Evolutionary conservation across 805 yeast species (phyloP).

Genomic region (Yamadazyma olivae): DNA sequence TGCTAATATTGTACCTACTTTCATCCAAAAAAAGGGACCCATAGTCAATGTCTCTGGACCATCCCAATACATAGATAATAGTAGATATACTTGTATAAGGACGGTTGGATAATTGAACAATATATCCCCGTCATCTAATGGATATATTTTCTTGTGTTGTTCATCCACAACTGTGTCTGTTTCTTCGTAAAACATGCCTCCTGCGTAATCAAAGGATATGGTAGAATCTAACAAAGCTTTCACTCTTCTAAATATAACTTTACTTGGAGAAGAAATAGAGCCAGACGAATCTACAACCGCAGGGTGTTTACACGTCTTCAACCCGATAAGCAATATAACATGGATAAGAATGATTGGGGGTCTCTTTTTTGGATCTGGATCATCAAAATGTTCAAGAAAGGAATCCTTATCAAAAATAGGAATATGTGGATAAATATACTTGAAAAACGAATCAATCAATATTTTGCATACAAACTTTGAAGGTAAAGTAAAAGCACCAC

Average conservation of each 20-base stretch:
- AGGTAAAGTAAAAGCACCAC: constrained; percentile 74
- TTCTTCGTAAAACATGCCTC: background rate
- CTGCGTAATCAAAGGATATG: constrained; percentile 11
- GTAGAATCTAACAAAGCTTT: constrained; percentile 45
- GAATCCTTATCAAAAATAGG: constrained; percentile 64
- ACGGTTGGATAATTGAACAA: constrained; percentile 13
- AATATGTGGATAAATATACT: constrained; percentile 59
- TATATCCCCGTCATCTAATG: constrained; percentile 6
- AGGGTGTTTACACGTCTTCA: constrained; percentile 58
- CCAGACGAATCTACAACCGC: constrained; percentile 48
- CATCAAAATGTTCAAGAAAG: constrained; percentile 56
- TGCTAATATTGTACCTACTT: constrained; percentile 6
- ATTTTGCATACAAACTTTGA: constrained; percentile 39
- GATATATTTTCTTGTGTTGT: constrained; percentile 2
- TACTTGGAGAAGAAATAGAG: constrained; percentile 48
- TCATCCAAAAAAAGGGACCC: constrained; percentile 9
- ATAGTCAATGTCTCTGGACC: constrained; percentile 1
- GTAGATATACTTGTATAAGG: constrained; percentile 6
- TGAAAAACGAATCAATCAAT: constrained; percentile 60
- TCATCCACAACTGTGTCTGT: background rate
- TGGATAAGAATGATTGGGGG: constrained; percentile 67
- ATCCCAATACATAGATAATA: constrained; percentile 4
- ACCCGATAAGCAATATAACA: constrained; percentile 65
- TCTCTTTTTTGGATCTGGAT: constrained; percentile 45
- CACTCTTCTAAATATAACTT: constrained; percentile 64